Percentiles rank a stretch among this genome's conserved stretches.
phyloP scores from a whole-genome alignment of 164 flowering plant genomes.

The Aristolochia californica region DNA sequence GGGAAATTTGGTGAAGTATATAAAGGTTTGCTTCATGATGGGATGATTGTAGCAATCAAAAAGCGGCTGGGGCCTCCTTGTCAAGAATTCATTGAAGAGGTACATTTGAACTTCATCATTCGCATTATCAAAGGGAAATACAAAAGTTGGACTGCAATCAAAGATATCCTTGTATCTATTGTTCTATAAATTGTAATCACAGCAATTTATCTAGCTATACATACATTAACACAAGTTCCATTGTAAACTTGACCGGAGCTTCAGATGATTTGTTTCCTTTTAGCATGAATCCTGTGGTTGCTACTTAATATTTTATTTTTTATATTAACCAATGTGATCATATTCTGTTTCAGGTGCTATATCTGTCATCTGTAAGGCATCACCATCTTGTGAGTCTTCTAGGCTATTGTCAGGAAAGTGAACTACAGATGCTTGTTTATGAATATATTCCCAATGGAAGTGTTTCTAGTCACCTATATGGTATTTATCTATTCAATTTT shows the following conservation, averaged over 20 bases:
- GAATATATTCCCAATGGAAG: constrained; percentile 89
- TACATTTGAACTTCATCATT: constrained; percentile 8
- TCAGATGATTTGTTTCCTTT: no score
- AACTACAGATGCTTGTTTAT: constrained; percentile 64
- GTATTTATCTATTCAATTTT: constrained; percentile 28
- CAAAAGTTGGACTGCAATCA: no score
- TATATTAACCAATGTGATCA: not conserved
- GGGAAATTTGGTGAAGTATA: constrained; percentile 91
- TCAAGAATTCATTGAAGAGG: constrained; percentile 79
- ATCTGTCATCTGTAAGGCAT: constrained; percentile 69
- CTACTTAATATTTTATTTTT: not conserved
- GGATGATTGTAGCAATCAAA: constrained; percentile 80
- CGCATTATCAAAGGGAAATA: not conserved
- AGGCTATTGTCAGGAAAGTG: constrained; percentile 82
- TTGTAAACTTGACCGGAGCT: no score
- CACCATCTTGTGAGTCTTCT: constrained; percentile 68
- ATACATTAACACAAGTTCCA: not conserved
- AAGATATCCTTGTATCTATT: no score
- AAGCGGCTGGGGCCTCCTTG: constrained; percentile 51
- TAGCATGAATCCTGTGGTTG: not conserved
- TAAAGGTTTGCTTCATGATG: constrained; percentile 81
- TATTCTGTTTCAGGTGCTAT: constrained; percentile 47
- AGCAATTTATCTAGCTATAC: not conserved
- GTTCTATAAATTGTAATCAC: no score
- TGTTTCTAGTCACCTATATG: constrained; percentile 75